Base-by-base conservation (phyloP, 2,329 filamentous ascomycete genomes). In the Trichoderma koningii region DNA sequence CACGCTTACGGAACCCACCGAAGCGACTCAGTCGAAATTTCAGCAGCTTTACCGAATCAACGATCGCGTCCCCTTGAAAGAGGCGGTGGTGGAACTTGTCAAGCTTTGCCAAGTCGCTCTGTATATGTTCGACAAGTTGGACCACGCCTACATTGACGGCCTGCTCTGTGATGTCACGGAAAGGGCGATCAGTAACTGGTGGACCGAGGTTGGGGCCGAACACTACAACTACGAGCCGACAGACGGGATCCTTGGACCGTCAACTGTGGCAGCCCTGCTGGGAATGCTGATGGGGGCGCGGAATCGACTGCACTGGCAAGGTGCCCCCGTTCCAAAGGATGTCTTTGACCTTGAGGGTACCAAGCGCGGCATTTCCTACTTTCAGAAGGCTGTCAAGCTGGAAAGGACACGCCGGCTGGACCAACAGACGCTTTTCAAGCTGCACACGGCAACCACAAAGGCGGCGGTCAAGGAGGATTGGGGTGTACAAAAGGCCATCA, bases 121-220 rank as follows among this genome's bases (percentile, higher is more conserved):
- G 66, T 89, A 91, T 73, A 81, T 97, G 66, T 99, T 97, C 76
- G 91, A 89, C 62, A 92, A 93, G 74, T 81, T 98, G 6, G 89
- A 91, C n/a, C 85, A 89, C 34, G 91, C 93, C 69, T 98, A 96
- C 74, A 91, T 92, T 7, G 95, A 99, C 72, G 95, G 95, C 0
- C 79, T 97, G 26, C 84, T 99, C 3, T 99, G 95, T 75, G 95
- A 99, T 78, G 83, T 95, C 50, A 98, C 95, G 0, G 95, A 99
- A 75, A 89, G 85, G 67, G 92, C 93, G 1, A 87, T 98, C 71
- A 89, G 89, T 67, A 91, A 97, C 75, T 99, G 95, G 95, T 98
- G 95, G 95, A 89, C 91, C 1, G 92, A 97, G 72, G 89, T 97
- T 66, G 95, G 95, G 1, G 89, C 89, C 0, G 94, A 98, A 69